Base-by-base conservation (phyloP, 208 protist genomes). In the Herpetomonas muscarum region DNA sequence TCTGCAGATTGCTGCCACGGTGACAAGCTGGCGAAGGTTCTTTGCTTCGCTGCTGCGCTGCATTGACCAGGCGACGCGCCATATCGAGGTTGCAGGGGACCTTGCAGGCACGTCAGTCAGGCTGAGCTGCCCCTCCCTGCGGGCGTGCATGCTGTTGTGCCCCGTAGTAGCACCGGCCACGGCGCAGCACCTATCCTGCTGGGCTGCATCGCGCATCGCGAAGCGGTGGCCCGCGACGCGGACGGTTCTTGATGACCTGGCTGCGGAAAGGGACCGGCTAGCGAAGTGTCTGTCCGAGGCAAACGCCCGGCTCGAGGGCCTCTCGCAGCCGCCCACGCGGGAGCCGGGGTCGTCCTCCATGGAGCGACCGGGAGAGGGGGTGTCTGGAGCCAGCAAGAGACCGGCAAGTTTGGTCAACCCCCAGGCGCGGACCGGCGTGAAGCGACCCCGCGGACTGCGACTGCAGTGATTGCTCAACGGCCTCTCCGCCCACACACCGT, bases 381-480 rank as follows among this genome's bases (percentile, higher is more conserved):
- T n/a, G 41, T 5, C 26, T 36, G 7, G 6, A 13, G 22, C n/a
- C 13, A 30, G 25, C 10, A 50, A 52, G 45, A 1, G 13, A 24
- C 60, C 51, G 15, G 36, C 19, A 21, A 67, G 41, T 39, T 53
- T 67, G 45, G 51, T 61, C 25, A 67, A 60, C 29, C 62, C 62
- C 21, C 62, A 67, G 29, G 19, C 24, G n/a, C 62, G 62, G 2
- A n/a, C 13, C 29, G 53, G 34, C 19, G 10, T 45, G 39, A 61
- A 61, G 36, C 44, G 62, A 9, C 21, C 45, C 2, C 26, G 51
- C 1, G 62, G 62, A 13, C 57, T 67, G 53, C 41, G 54, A 1
- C 44, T 66, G 34, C 51, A 34, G 31, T 69, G 19, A 37, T 30
- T 34, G 47, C 12, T 32, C n/a, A 32, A 53, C 6, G 30, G 50